phyloP scores from a whole-genome alignment of 2,329 filamentous ascomycete genomes.

The Cordyceps javanica region DNA sequence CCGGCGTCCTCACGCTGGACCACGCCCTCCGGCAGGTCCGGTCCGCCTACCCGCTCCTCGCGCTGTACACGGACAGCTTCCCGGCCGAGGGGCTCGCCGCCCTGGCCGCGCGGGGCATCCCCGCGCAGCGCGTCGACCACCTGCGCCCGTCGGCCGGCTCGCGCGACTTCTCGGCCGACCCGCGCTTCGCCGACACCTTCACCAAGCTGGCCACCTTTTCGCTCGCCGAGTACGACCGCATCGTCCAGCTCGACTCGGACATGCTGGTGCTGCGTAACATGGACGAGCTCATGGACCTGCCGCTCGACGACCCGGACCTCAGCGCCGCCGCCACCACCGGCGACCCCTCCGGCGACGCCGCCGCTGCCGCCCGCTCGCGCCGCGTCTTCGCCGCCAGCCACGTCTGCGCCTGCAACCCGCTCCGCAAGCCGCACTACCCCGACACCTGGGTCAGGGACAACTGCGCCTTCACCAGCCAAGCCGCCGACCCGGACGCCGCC shows the following conservation, averaged over 20 bases:
- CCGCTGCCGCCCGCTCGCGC: constrained; percentile 32
- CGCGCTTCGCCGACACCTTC: constrained; percentile 87
- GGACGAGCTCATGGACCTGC: constrained; percentile 86
- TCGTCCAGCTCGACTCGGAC: constrained; percentile 82
- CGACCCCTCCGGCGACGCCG: not conserved
- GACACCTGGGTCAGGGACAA: constrained; percentile 55
- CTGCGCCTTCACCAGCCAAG: constrained; percentile 54
- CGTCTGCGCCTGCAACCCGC: constrained; percentile 81
- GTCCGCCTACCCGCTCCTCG: constrained; percentile 72
- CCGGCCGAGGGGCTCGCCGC: constrained; percentile 62
- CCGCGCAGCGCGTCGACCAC: constrained; percentile 63
- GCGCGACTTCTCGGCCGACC: constrained; percentile 69
- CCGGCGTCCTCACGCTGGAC: constrained; percentile 75
- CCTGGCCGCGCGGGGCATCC: constrained; percentile 63
- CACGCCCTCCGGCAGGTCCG: constrained; percentile 61
- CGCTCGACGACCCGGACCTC: constrained; percentile 49
- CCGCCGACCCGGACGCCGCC: constrained; percentile 38
- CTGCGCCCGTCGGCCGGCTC: constrained; percentile 66
- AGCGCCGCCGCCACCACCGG: constrained; percentile 21
- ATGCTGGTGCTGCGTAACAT: constrained; percentile 81
- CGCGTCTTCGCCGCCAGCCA: constrained; percentile 77
- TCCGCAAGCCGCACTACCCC: constrained; percentile 74
- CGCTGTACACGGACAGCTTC: constrained; percentile 75
- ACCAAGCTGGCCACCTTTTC: constrained; percentile 77
- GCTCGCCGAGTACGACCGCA: constrained; percentile 67